A percentile compares a stretch with the other conserved stretches of the same genome.
These are phyloP conservation scores for Phialocephala sp. DNA, from an alignment of 2,329 filamentous ascomycete genomes.

Conservation along the genomic window DNA sequence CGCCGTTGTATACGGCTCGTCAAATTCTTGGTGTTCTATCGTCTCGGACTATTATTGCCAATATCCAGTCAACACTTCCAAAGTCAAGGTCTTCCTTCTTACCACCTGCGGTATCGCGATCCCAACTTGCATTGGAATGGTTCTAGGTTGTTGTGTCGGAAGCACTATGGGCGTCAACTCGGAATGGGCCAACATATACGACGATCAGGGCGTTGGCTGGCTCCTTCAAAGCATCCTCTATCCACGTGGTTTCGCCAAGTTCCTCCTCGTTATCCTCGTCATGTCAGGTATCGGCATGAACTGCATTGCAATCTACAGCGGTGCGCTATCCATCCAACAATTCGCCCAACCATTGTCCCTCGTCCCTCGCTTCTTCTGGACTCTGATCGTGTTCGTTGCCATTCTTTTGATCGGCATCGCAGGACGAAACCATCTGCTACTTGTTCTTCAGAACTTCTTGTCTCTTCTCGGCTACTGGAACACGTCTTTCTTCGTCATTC, in stretches of 20 bases:
- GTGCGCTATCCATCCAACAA: conserved; percentile 48
- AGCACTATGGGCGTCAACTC: conserved; percentile 49
- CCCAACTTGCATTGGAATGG: conserved; percentile 53
- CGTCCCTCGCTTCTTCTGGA: conserved; percentile 56
- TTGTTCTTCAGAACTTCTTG: conserved; percentile 54
- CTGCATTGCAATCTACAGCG: conserved; percentile 51
- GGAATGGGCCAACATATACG: conserved; percentile 33
- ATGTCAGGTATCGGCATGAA: conserved; percentile 46
- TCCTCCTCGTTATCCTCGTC: conserved; percentile 33
- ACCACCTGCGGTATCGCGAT: conserved; percentile 27
- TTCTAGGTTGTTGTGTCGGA: conserved; percentile 51
- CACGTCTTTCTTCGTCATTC: conserved; percentile 54
- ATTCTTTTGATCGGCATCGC: conserved; percentile 53
- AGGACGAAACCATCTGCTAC: conserved; percentile 50
- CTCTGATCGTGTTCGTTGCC: conserved; percentile 50
- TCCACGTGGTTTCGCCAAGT: conserved; percentile 53
- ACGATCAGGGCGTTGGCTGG: conserved; percentile 45
- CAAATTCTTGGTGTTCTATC: conserved; percentile 56
- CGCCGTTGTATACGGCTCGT: conserved; percentile 54
- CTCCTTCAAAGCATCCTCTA: conserved; percentile 52
- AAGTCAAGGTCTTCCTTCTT: conserved; percentile 23
- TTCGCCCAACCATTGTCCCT: conserved; percentile 50
- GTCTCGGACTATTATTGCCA: conserved; percentile 54
- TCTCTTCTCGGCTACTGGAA: conserved; percentile 57
- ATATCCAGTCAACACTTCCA: conserved; percentile 52